Percentiles rank a stretch among this genome's conserved stretches.
Conservation (phyloP, 805 yeast species). For the Sugiyamaella qingdaonensis region DNA sequence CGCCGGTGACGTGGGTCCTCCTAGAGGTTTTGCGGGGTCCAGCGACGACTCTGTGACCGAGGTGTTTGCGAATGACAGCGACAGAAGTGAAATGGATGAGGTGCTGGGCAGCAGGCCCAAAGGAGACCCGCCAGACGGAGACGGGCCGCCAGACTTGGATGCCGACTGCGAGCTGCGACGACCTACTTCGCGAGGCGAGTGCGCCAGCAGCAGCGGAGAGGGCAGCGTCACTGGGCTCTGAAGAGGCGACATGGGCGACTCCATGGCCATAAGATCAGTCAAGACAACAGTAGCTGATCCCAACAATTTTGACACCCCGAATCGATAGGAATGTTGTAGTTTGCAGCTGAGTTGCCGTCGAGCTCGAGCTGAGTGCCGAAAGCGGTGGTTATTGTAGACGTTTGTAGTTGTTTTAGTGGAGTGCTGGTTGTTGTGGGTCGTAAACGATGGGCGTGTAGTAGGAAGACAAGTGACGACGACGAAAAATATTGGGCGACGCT, state of each 20-base stretch:
- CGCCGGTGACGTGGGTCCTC: slow-evolving; percentile 2
- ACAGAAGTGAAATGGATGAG: slow-evolving; percentile 19
- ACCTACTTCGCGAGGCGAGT: slow-evolving; percentile 12
- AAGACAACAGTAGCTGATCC: no score
- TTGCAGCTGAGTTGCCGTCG: no score
- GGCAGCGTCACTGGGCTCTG: slow-evolving; percentile 7
- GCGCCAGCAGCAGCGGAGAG: slow-evolving; percentile 17
- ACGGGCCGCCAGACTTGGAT: not conserved
- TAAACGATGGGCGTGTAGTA: no score
- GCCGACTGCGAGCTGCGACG: slow-evolving; percentile 3
- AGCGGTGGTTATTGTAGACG: no score
- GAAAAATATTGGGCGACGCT: no score
- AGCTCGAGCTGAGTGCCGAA: no score
- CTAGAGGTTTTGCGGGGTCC: not conserved
- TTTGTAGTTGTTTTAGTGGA: no score
- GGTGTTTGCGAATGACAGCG: slow-evolving; percentile 16
- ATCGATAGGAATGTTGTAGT: no score
- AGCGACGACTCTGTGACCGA: slow-evolving; percentile 1
- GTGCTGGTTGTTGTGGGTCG: no score
- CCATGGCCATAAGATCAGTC: slow-evolving; percentile 3
- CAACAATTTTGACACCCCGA: no score
- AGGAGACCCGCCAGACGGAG: slow-evolving; percentile 1
- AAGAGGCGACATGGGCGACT: slow-evolving; percentile 14
- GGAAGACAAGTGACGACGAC: no score
- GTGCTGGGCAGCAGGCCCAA: slow-evolving; percentile 18